Evolutionary conservation across 257 asterid species (phyloP), one percentile per base, ranked within the genome.

Genomic region (Gynochthodes officinalis): DNA sequence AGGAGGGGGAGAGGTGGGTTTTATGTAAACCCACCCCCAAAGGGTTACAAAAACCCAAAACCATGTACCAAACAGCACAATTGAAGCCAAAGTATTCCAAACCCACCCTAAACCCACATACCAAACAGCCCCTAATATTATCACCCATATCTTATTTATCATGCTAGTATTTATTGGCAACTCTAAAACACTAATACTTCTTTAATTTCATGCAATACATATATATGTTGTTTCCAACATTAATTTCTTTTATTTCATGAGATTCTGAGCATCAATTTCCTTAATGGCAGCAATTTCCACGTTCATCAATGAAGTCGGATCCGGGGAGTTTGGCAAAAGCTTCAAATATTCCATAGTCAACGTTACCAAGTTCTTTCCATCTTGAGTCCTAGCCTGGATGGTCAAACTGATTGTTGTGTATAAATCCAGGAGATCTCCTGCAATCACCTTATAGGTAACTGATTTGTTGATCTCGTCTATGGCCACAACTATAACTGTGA

Each of bases 281-380:
- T 62, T 62, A 7, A 18, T 15, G 15, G 48, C 28, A 62, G 67
- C 28, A 1, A 62, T 11, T 18, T 46, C 67, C 48, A 62, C 1
- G 28, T 62, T 37, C 67, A 62, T 35, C 28, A 62, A 0, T 33
- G 67, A 62, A 35, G 67, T 62, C 6, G 67, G 67, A 16, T 62
- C 67, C 16, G 67, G 67, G 15, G 67, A 18, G 67, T 19, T 15
- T 35, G 67, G 67, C n/a, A 62, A 21, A 33, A 62, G 46, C 48
- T 62, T 62, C 67, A 62, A 3, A 35, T 62, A 62, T 2, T 62
- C 67, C 7, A 62, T 9, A 0, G 67, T 62, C 67, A 28, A 33
- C 1, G 67, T 62, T 28, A 39, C 67, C 0, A 62, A 33, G 46
- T 62, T 62, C 67, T 62, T 62, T 8, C 67, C 67, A 62, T 62